Evolutionary conservation across 2,329 filamentous ascomycete species (phyloP).

Genomic region (Gnomoniopsis sp.): DNA sequence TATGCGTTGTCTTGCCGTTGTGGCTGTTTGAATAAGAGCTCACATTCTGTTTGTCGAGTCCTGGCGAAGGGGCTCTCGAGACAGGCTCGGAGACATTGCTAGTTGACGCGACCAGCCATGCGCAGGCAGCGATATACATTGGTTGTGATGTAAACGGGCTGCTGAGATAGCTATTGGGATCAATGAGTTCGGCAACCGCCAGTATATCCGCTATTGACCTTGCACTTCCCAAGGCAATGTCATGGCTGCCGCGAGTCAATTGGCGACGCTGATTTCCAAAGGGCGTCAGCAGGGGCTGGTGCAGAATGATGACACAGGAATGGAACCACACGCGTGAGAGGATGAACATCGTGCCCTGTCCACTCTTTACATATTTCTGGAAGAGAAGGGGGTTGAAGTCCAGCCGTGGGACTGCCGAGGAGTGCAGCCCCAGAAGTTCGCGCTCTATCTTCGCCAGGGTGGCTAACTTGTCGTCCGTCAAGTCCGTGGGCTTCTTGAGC

Average conservation of each 20-base stretch:
- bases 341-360: slow-evolving; percentile 84
- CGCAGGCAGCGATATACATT: slow-evolving; percentile 87
- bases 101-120: slow-evolving; percentile 80
- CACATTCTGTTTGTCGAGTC: slow-evolving; percentile 19
- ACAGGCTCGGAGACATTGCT: slow-evolving; percentile 65
- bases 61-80: slow-evolving; percentile 57
- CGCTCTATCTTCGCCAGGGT: slow-evolving; percentile 75
- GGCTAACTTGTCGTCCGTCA: slow-evolving; percentile 71
- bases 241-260: slow-evolving; percentile 74
- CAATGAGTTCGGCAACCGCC: slow-evolving; percentile 80
- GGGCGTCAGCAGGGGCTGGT: slow-evolving; percentile 77
- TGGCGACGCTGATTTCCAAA: slow-evolving; percentile 67
- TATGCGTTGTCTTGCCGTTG: slow-evolving; percentile 8
- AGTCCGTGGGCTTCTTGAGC: slow-evolving; percentile 68
- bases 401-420: slow-evolving; percentile 68
- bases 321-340: slow-evolving; percentile 88
- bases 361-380: slow-evolving; percentile 74
- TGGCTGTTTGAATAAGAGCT: neutral
- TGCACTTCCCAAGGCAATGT: slow-evolving; percentile 80
- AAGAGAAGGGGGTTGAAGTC: slow-evolving; percentile 87
- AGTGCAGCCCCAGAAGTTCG: slow-evolving; percentile 69
- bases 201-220: slow-evolving; percentile 90
- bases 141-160: slow-evolving; percentile 89
- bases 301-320: slow-evolving; percentile 77
- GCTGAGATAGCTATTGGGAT: slow-evolving; percentile 80